A percentile compares a stretch with the other conserved stretches of the same genome.
Evolutionary conservation across 345 rosid genomes (phyloP).

Genomic region (Ceriops decandra): DNA sequence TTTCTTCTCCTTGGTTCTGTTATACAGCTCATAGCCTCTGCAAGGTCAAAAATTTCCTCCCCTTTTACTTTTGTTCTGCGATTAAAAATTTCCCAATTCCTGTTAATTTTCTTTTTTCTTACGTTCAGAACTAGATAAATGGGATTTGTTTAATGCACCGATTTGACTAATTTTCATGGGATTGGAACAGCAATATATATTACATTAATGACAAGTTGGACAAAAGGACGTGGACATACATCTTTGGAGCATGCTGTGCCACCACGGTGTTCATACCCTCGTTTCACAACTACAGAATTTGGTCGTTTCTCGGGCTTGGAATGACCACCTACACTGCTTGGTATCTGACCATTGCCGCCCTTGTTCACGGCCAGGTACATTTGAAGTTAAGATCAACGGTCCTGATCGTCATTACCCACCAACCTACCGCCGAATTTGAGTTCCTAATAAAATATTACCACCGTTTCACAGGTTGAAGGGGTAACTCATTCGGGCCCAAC

Average conservation of each 20-base stretch:
- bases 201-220: constrained; percentile 68
- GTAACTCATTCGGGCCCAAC: constrained; percentile 62
- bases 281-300: constrained; percentile 75
- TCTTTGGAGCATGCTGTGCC: constrained; percentile 89
- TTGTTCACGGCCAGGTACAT: constrained; percentile 63
- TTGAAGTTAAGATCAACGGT: background rate
- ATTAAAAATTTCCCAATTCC: too few species aligned
- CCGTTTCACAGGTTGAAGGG: constrained; percentile 42
- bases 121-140: background rate
- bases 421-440: constrained; percentile 4
- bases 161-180: background rate
- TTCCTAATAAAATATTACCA: background rate
- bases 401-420: constrained; percentile 4
- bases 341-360: constrained; percentile 63
- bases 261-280: constrained; percentile 78
- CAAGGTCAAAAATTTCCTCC: constrained; percentile 38
- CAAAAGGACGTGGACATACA: constrained; percentile 92
- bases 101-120: background rate
- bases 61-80: background rate
- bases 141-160: constrained; percentile 13
- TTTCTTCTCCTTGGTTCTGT: constrained; percentile 86
- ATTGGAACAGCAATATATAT: constrained; percentile 63
- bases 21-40: constrained; percentile 82
- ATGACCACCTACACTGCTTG: constrained; percentile 94
- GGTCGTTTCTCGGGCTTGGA: constrained; percentile 82